Base-by-base conservation (phyloP, 1,284 basidiomycete species). In the Hemileia vastatrix region DNA sequence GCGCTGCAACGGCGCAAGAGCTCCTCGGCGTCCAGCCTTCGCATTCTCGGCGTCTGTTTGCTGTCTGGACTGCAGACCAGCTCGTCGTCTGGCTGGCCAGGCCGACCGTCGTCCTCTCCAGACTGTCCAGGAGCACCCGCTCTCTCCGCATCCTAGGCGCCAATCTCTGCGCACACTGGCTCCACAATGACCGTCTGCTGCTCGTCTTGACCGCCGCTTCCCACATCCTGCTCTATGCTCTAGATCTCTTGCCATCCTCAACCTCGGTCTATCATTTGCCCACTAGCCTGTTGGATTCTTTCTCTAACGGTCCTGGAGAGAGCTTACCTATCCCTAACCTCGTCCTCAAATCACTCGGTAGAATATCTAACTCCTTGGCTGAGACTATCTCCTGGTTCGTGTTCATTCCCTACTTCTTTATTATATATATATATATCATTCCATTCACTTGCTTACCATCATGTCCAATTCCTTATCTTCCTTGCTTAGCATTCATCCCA, bases 331-430 rank as follows among this genome's bases (percentile, higher is more conserved):
- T 63, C 48, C 60, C 60, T 15, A 56, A 43, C 21, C 23, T 63
- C 15, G 60, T 54, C 6, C 40, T 63, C 24, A 54, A 54, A 36
- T 27, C 44, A n/a, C 21, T 63, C 8, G 48, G 32, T 43, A 33
- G 56, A 45, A 55, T 63, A 4, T 18, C 33, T 11, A 6, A 18
- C 15, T 27, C 45, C 49, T 27, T 21, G 45, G 27, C 40, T 4
- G 59, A 63, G 21, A 11, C 55, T 36, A 56, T 63, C 27, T 56
- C 24, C 24, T 63, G 60, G 60, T 58, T 51, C n/a, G 48, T 58
- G 9, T 18, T 4, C 21, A 18, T 27, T 27, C 47, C 19, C 15
- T 8, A 31, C 18, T 6, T 49, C 6, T 49, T 49, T 36, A 9
- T 11, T 8, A 43, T 9, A 9, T n/a, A 43, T 8, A 43, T 9